phyloP scores from a whole-genome alignment of 371 early-diverging fungal species.

The Mucor lusitanicus region DNA sequence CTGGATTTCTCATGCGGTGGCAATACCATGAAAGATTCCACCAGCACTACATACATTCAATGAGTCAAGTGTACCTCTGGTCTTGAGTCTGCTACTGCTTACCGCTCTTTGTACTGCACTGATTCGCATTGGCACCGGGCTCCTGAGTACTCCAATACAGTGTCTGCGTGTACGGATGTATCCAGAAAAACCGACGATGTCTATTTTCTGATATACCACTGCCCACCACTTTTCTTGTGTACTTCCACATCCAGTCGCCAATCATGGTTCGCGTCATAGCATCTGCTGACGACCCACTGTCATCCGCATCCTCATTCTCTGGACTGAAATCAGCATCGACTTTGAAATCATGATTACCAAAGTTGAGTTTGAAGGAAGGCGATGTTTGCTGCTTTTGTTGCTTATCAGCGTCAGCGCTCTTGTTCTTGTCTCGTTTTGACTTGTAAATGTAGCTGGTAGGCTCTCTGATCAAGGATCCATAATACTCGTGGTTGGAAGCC shows the following conservation, averaged over 20 bases:
- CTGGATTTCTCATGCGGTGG: slow-evolving; percentile 31
- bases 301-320: neutral
- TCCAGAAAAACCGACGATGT: slow-evolving; percentile 74
- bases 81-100: slow-evolving; percentile 6
- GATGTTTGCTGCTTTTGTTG: neutral
- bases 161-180: slow-evolving; percentile 74
- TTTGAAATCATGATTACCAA: neutral
- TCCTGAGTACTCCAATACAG: slow-evolving; percentile 71
- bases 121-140: slow-evolving; percentile 48
- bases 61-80: too few species aligned
- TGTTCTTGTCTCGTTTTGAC: neutral
- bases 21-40: slow-evolving; percentile 49
- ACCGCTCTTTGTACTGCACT: slow-evolving; percentile 48
- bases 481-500: neutral
- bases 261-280: slow-evolving; percentile 71
- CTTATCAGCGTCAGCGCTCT: neutral
- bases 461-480: slow-evolving; percentile 9
- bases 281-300: slow-evolving; percentile 21
- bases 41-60: slow-evolving; percentile 31
- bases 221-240: slow-evolving; percentile 57
- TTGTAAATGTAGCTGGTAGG: slow-evolving; percentile 9
- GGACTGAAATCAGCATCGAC: neutral
- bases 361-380: neutral
- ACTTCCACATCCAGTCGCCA: slow-evolving; percentile 73
- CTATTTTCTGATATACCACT: slow-evolving; percentile 54